Evolutionary conservation across 2,329 filamentous ascomycete species (phyloP).

Genomic region (Emydomyces testavorans): DNA sequence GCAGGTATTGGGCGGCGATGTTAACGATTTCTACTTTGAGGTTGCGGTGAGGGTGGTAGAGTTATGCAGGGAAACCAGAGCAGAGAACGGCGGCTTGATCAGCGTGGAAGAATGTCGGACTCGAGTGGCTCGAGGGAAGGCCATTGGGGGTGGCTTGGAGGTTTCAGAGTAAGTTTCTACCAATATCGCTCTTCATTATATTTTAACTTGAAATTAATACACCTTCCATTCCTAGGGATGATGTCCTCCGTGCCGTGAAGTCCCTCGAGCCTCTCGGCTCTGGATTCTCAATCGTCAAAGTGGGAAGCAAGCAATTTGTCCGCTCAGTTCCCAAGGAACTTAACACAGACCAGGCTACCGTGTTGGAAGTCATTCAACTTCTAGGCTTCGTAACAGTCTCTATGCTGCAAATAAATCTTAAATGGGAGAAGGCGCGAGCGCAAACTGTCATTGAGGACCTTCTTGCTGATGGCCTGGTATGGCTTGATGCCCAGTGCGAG

Average conservation of each 20-base stretch:
- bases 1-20: conserved; percentile 76
- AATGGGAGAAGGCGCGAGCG: conserved; percentile 75
- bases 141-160: conserved; percentile 62
- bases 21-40: conserved; percentile 98
- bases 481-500: conserved; percentile 74
- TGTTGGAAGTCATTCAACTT: conserved; percentile 81
- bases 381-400: conserved; percentile 81
- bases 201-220: neutral
- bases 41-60: conserved; percentile 92
- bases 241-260: conserved; percentile 78
- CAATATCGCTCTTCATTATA: neutral
- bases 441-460: conserved; percentile 84
- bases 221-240: conserved; percentile 48
- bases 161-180: conserved; percentile 56
- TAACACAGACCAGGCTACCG: conserved; percentile 84
- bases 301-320: conserved; percentile 78
- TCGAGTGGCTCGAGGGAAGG: conserved; percentile 58
- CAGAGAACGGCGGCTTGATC: conserved; percentile 86
- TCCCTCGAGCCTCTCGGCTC: conserved; percentile 78
- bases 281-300: conserved; percentile 70
- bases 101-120: conserved; percentile 70
- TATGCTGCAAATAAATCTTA: conserved; percentile 76
- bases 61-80: conserved; percentile 72
- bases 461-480: conserved; percentile 77
- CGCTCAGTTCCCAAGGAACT: conserved; percentile 89